Base-by-base conservation (phyloP, 352 stramenopile genomes). In the Phytophthora ramorum region DNA sequence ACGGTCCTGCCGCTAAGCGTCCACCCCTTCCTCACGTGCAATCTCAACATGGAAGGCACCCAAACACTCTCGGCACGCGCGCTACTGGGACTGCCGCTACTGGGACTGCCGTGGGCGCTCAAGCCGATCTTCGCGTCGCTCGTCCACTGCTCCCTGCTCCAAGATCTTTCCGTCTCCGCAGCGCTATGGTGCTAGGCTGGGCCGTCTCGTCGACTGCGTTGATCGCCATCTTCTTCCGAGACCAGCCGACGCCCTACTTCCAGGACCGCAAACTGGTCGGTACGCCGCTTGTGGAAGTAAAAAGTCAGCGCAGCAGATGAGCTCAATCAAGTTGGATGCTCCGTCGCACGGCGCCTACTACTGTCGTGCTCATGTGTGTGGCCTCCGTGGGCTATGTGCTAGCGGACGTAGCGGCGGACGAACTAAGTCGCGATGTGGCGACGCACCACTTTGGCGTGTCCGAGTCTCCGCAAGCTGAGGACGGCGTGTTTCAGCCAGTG, bases 361-460 rank as follows among this genome's bases (percentile, higher is more conserved):
- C 65, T n/a, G 59, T 90, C 7, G 40, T 90, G 56, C 47, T 89
- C 45, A 91, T 97, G 75, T 71, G 75, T 8, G 40, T 94, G 19
- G 85, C 89, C 2, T 89, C 81, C 20, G 20, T 90, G 19, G 89
- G 87, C 0, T 95, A 93, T 60, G 78, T 94, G 14, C 66, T 94
- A 41, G 83, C 87, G 1, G 87, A 96, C 56, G 85, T 94, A n/a
- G n/a, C n/a, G n/a, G n/a, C n/a, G n/a, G n/a, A n/a, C n/a, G n/a
- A n/a, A n/a, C n/a, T n/a, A n/a, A n/a, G n/a, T n/a, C n/a, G n/a
- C n/a, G n/a, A n/a, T n/a, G n/a, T n/a, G n/a, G n/a, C n/a, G n/a
- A n/a, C n/a, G n/a, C n/a, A n/a, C n/a, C n/a, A n/a, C n/a, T n/a
- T n/a, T n/a, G n/a, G n/a, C n/a, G n/a, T n/a, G n/a, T n/a, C n/a